These are phyloP conservation scores for Aspergillus nidulans DNA, from an alignment of 495 filamentous ascomycete species.

Conservation along the genomic window DNA sequence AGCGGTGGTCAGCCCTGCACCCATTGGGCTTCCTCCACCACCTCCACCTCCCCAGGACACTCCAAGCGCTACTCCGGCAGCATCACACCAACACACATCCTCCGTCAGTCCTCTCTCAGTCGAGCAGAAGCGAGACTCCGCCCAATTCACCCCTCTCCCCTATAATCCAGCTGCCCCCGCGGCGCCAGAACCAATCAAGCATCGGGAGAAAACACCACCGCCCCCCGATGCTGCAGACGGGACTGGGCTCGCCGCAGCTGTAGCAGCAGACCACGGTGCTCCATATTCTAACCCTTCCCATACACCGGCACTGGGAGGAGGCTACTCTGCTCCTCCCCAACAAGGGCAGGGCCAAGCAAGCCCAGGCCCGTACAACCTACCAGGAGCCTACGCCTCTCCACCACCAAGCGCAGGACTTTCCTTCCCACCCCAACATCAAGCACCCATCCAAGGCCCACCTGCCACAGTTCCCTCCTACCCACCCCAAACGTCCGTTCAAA, in stretches of 20 bases:
- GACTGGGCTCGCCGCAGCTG: slow-evolving; percentile 67
- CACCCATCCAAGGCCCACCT: slow-evolving; percentile 16
- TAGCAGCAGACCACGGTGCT: slow-evolving; percentile 56
- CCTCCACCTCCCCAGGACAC: slow-evolving; percentile 28
- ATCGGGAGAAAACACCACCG: slow-evolving; percentile 88
- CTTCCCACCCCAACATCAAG: slow-evolving; percentile 27
- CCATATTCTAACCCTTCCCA: slow-evolving; percentile 34
- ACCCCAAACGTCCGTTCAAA: slow-evolving; percentile 13
- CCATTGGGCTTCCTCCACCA: slow-evolving; percentile 38
- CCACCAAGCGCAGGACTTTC: slow-evolving; percentile 34
- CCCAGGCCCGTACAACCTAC: slow-evolving; percentile 29
- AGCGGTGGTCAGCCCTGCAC: slow-evolving; percentile 27
- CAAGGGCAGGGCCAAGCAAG: slow-evolving; percentile 20
- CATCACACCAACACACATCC: slow-evolving; percentile 23
- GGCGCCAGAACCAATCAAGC: slow-evolving; percentile 74
- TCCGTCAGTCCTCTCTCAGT: slow-evolving; percentile 27
- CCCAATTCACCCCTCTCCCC: slow-evolving; percentile 63
- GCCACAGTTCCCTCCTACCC: background rate
- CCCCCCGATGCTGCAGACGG: slow-evolving; percentile 65
- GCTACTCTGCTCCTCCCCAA: slow-evolving; percentile 16
- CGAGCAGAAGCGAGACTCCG: slow-evolving; percentile 37
- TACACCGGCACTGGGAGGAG: slow-evolving; percentile 20
- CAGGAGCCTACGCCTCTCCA: slow-evolving; percentile 32
- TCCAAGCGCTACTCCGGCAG: slow-evolving; percentile 18
- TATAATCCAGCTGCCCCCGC: slow-evolving; percentile 90